Evolutionary conservation across 345 rosid genomes (phyloP).

Genomic region (Sisymbrium irio): DNA sequence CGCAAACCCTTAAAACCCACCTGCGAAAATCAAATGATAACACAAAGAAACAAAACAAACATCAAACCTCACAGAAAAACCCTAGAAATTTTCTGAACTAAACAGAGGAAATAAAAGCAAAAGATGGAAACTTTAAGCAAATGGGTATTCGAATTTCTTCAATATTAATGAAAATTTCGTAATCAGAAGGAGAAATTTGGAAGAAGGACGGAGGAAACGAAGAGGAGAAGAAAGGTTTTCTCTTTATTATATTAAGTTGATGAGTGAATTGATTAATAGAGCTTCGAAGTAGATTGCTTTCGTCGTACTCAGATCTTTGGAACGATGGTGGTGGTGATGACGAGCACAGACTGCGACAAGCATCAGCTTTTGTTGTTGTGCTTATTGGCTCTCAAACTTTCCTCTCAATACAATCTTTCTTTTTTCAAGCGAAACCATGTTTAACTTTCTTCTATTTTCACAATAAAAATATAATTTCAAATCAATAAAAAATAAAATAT

Average conservation of each 20-base stretch:
- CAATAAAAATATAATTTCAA: not conserved
- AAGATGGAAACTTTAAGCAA: not conserved
- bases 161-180: not conserved
- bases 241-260: not conserved
- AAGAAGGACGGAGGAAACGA: slow-evolving; percentile 16
- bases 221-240: not conserved
- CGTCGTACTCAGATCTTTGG: slow-evolving; percentile 5
- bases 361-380: slow-evolving; percentile 14
- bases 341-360: slow-evolving; percentile 27
- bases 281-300: not conserved
- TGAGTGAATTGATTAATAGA: not conserved
- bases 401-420: not conserved
- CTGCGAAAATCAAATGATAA: slow-evolving; percentile 14
- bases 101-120: not conserved
- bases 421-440: not conserved
- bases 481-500: too few species aligned
- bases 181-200: not conserved
- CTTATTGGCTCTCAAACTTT: slow-evolving; percentile 23
- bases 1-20: slow-evolving; percentile 11
- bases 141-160: slow-evolving; percentile 6
- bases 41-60: not conserved
- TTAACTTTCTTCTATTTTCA: not conserved
- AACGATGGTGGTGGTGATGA: not conserved
- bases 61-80: slow-evolving; percentile 21
- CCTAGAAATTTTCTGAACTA: slow-evolving; percentile 23